Conservation (phyloP, 169 alveolate species). For the Plasmodium inui region DNA sequence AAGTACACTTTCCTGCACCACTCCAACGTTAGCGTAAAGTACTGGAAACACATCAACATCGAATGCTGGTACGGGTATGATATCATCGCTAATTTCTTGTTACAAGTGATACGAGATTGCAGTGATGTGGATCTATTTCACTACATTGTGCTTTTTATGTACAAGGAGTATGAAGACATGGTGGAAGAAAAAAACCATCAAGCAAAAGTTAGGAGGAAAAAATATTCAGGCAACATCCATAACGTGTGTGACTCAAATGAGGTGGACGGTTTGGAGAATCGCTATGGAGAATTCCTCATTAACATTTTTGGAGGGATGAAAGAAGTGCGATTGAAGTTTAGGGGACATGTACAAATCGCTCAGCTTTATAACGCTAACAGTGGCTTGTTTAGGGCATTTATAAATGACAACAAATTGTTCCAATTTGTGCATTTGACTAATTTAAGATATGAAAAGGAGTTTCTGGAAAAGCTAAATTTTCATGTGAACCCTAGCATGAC, state of each 20-base stretch:
- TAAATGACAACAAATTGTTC: slow-evolving; percentile 28
- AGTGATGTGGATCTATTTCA: slow-evolving; percentile 17
- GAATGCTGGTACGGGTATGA: slow-evolving; percentile 58
- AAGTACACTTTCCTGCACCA: slow-evolving; percentile 35
- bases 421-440: slow-evolving; percentile 14
- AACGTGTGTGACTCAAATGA: neutral
- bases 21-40: slow-evolving; percentile 13
- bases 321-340: slow-evolving; percentile 48
- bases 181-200: neutral
- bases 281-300: slow-evolving; percentile 8
- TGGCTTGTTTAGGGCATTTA: slow-evolving; percentile 27
- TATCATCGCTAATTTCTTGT: slow-evolving; percentile 26
- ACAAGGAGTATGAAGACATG: slow-evolving; percentile 34
- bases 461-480: slow-evolving; percentile 45
- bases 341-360: slow-evolving; percentile 28
- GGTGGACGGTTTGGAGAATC: neutral
- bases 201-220: neutral
- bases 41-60: slow-evolving; percentile 51
- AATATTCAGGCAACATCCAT: neutral
- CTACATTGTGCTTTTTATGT: slow-evolving; percentile 42
- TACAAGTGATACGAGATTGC: slow-evolving; percentile 18
- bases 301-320: slow-evolving; percentile 22
- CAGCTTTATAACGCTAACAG: slow-evolving; percentile 48
- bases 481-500: slow-evolving; percentile 27
- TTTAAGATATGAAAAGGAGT: slow-evolving; percentile 33